Percentiles rank a stretch among this genome's conserved stretches.
Evolutionary conservation across 2,329 filamentous ascomycete genomes (phyloP).

Genomic region (Paracorniculantispora psalliotae): DNA sequence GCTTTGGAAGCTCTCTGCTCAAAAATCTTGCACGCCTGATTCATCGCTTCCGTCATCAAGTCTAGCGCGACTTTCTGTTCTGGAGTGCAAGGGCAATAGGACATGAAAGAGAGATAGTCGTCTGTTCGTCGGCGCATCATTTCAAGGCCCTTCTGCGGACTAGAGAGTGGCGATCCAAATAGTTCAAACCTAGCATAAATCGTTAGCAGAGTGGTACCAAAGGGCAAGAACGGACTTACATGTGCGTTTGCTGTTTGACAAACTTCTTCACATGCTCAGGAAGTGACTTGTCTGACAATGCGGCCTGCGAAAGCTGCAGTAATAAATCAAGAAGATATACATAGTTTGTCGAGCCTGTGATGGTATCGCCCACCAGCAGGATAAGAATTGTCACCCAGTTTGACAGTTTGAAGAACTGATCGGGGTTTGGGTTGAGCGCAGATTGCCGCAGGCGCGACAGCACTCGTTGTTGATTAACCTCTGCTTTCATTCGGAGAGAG

Average conservation of each 20-base stretch:
- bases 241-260: slow-evolving; percentile 28
- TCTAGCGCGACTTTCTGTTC: slow-evolving; percentile 18
- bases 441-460: slow-evolving; percentile 30
- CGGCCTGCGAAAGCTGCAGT: slow-evolving; percentile 23
- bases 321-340: slow-evolving; percentile 32
- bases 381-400: slow-evolving; percentile 34
- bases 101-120: slow-evolving; percentile 26
- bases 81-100: slow-evolving; percentile 9
- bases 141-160: slow-evolving; percentile 23
- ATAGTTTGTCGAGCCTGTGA: slow-evolving; percentile 35
- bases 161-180: slow-evolving; percentile 25
- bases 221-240: slow-evolving; percentile 19
- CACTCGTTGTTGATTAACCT: slow-evolving; percentile 30
- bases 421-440: slow-evolving; percentile 23
- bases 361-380: slow-evolving; percentile 35
- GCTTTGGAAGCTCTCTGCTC: slow-evolving; percentile 18
- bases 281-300: slow-evolving; percentile 18
- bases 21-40: slow-evolving; percentile 25
- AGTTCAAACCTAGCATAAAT: slow-evolving; percentile 24
- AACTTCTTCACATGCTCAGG: slow-evolving; percentile 20
- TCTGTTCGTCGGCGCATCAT: slow-evolving; percentile 19
- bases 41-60: slow-evolving; percentile 22
- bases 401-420: slow-evolving; percentile 31
- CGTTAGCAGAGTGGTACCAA: not conserved
- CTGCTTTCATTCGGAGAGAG: slow-evolving; percentile 26